Conservation (phyloP, 2,329 filamentous ascomycete species). For the Aureobasidium sp. region DNA sequence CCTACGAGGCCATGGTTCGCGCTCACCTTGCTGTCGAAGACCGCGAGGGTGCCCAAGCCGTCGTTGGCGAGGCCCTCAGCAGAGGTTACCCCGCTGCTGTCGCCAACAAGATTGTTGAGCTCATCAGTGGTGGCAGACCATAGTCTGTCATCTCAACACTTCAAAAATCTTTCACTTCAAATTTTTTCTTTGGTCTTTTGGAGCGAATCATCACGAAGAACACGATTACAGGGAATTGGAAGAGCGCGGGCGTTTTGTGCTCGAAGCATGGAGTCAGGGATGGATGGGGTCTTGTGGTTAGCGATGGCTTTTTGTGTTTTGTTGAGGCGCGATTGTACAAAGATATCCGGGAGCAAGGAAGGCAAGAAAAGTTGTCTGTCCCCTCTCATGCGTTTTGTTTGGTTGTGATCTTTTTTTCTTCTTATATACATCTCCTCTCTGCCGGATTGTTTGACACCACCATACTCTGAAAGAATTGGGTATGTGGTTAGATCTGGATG, state of each 20-base stretch:
- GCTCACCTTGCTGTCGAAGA: conserved; percentile 83
- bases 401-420: not conserved
- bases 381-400: conserved; percentile 7
- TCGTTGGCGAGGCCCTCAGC: conserved; percentile 84
- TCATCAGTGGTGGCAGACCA: conserved; percentile 46
- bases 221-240: not conserved
- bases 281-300: not conserved
- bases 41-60: conserved; percentile 64
- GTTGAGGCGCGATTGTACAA: not conserved
- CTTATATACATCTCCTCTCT: conserved; percentile 7
- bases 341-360: conserved; percentile 9
- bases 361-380: not conserved
- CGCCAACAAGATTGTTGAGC: conserved; percentile 85
- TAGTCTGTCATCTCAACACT: not conserved
- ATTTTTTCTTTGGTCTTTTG: not conserved
- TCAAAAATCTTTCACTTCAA: not conserved
- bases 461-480: conserved; percentile 8
- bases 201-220: not conserved
- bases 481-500: conserved; percentile 7
- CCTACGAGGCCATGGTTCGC: conserved; percentile 96
- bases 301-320: not conserved
- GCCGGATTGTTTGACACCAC: not conserved
- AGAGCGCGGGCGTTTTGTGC: not conserved
- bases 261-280: not conserved
- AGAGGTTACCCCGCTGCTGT: conserved; percentile 89